phyloP scores from a whole-genome alignment of 345 rosid genomes.

The Camelina sativa region DNA sequence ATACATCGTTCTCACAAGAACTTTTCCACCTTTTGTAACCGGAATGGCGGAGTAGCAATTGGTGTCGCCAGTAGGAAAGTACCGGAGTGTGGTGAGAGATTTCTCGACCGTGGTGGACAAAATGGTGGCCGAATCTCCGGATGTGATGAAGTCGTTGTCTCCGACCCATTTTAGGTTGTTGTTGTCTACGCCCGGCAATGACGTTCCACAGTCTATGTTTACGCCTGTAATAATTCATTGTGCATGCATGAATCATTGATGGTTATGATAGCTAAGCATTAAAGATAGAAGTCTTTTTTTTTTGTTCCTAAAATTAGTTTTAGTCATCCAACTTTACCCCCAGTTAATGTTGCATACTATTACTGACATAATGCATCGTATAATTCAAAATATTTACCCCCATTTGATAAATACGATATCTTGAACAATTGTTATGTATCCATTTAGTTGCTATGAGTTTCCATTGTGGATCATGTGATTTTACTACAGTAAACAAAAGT shows the following conservation, averaged over 20 bases:
- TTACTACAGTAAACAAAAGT: too few relatives aligned
- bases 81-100: constrained; percentile 34
- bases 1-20: constrained; percentile 32
- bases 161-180: constrained; percentile 39
- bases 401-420: too few relatives aligned
- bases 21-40: constrained; percentile 30
- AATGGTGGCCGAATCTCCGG: constrained; percentile 20
- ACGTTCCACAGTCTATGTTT: constrained; percentile 44
- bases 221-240: constrained; percentile 21
- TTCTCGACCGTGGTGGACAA: neutral
- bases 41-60: constrained; percentile 42
- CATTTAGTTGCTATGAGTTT: too few relatives aligned
- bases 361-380: too few relatives aligned
- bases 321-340: too few relatives aligned
- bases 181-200: constrained; percentile 9
- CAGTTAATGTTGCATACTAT: too few relatives aligned
- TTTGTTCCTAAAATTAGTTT: too few relatives aligned
- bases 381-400: too few relatives aligned
- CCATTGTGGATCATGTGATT: too few relatives aligned
- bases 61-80: constrained; percentile 35
- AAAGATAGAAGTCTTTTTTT: too few relatives aligned
- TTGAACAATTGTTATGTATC: too few relatives aligned
- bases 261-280: neutral
- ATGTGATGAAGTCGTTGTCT: constrained; percentile 34
- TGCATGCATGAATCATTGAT: neutral